Conservation (phyloP, 768 basidiomycete genomes). For the Trametes villosa region DNA sequence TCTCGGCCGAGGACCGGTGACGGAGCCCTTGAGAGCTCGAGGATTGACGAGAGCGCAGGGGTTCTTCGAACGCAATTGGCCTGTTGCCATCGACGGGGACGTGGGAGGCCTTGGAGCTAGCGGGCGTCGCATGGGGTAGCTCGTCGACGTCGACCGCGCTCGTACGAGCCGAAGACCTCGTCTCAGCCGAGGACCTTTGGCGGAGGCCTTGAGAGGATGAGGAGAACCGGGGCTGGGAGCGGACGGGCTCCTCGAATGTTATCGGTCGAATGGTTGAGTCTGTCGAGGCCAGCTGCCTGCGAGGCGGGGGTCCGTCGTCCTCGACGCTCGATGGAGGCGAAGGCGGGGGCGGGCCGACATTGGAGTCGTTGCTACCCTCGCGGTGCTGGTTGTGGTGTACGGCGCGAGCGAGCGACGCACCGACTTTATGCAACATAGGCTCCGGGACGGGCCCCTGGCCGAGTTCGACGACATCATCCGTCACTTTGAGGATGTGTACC, state of each 20-base stretch:
- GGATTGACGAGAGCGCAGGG: slow-evolving; percentile 34
- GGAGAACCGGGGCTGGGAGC: too few species aligned
- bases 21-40: slow-evolving; percentile 34
- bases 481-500: slow-evolving; percentile 58
- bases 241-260: too few species aligned
- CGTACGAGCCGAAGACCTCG: too few species aligned
- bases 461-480: slow-evolving; percentile 50
- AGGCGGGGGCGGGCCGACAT: slow-evolving; percentile 61
- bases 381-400: slow-evolving; percentile 13
- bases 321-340: slow-evolving; percentile 51
- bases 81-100: too few species aligned
- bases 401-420: slow-evolving; percentile 35
- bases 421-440: slow-evolving; percentile 41
- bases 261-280: too few species aligned
- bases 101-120: slow-evolving; percentile 16
- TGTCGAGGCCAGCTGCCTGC: too few species aligned
- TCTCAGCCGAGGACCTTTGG: too few species aligned
- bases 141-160: too few species aligned
- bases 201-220: too few species aligned
- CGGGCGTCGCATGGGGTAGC: slow-evolving; percentile 28
- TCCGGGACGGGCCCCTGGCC: slow-evolving; percentile 42
- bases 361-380: slow-evolving; percentile 24
- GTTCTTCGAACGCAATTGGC: slow-evolving; percentile 42
- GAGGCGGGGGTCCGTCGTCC: slow-evolving; percentile 19
- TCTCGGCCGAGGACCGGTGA: slow-evolving; percentile 57